phyloP scores from a whole-genome alignment of 2,329 filamentous ascomycete genomes.

The Tolypocladium capitatum region DNA sequence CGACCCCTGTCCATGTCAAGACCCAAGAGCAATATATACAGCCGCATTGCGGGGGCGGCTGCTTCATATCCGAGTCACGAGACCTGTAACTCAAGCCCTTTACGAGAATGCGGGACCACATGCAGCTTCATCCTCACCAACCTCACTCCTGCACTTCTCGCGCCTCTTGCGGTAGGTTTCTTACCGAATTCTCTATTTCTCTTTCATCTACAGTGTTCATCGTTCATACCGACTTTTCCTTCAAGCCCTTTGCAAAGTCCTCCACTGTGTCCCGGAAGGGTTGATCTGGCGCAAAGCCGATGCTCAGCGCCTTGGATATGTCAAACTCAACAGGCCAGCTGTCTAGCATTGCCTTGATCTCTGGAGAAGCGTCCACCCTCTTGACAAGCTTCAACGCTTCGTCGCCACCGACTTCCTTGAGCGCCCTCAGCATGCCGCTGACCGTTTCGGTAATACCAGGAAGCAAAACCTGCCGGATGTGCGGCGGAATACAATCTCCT shows the following conservation, averaged over 20 bases:
- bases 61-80: no score
- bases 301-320: slow-evolving; percentile 32
- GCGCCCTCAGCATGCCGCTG: slow-evolving; percentile 37
- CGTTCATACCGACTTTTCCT: not conserved
- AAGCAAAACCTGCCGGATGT: slow-evolving; percentile 32
- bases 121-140: no score
- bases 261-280: slow-evolving; percentile 18
- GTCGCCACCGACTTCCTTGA: slow-evolving; percentile 33
- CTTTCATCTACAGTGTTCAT: not conserved
- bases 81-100: no score
- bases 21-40: no score
- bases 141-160: no score
- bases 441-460: slow-evolving; percentile 38
- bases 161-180: no score
- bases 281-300: slow-evolving; percentile 38
- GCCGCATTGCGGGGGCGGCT: no score
- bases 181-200: no score
- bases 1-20: no score
- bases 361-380: slow-evolving; percentile 31
- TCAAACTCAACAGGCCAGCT: slow-evolving; percentile 42
- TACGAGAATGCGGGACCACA: no score
- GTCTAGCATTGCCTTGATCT: slow-evolving; percentile 34
- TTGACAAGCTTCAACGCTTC: slow-evolving; percentile 29
- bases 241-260: slow-evolving; percentile 11
- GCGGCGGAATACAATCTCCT: slow-evolving; percentile 19